Conservation (phyloP, 805 yeast species). For the Metschnikowia kunwiensis region DNA sequence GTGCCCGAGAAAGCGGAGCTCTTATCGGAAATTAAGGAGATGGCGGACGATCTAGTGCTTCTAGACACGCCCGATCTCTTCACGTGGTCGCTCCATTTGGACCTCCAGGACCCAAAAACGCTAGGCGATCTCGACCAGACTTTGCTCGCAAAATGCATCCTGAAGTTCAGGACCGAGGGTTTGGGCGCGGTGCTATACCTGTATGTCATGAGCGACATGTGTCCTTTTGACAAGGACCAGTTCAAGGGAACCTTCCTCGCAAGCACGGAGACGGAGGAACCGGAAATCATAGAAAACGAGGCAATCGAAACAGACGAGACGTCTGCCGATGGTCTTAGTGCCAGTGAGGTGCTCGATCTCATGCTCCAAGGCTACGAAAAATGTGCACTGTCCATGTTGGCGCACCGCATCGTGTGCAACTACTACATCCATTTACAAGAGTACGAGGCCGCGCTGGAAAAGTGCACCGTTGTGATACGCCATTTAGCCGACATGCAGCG, state of each 20-base stretch:
- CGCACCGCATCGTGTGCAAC: conserved; percentile 61
- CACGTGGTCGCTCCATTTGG: conserved; percentile 74
- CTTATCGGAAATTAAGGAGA: conserved; percentile 45
- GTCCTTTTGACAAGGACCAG: conserved; percentile 49
- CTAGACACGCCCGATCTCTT: conserved; percentile 57
- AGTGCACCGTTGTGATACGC: conserved; percentile 59
- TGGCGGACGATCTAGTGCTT: conserved; percentile 70
- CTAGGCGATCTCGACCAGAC: conserved; percentile 48
- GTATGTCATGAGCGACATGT: conserved; percentile 63
- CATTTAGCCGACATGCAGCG: conserved; percentile 48
- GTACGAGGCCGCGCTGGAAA: conserved; percentile 58
- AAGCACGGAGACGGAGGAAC: conserved; percentile 2
- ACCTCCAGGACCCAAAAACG: conserved; percentile 61
- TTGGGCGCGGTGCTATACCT: conserved; percentile 61
- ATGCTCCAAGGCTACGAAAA: conserved; percentile 50
- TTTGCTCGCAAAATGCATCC: conserved; percentile 49
- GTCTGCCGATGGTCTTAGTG: conserved; percentile 24
- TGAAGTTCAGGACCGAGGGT: conserved; percentile 57
- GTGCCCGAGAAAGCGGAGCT: conserved; percentile 49
- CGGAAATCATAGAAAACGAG: conserved; percentile 13
- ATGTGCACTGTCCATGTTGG: conserved; percentile 47
- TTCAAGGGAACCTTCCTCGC: conserved; percentile 21
- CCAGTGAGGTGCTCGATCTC: conserved; percentile 50
- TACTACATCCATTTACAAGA: conserved; percentile 60
- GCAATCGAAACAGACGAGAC: conserved; percentile 11